Evolutionary conservation across 2,329 filamentous ascomycete genomes (phyloP), one percentile per base, ranked within the genome.

Genomic region (Gyromitra esculenta): DNA sequence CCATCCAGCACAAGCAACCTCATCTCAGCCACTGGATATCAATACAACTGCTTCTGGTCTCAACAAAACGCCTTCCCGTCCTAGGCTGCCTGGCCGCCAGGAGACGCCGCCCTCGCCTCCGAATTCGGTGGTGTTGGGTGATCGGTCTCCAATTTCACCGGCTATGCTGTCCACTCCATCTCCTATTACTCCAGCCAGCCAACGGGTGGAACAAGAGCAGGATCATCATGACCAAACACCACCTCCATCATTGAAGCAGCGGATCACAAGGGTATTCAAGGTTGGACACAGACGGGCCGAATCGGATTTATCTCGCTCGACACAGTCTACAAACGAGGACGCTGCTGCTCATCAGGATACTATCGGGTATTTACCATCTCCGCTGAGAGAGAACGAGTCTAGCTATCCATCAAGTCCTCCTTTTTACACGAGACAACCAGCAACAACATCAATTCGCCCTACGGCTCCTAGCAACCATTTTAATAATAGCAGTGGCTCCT

Each of bases 61-160:
- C 25, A 66, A 11, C 62, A 65, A 70, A 21, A 57, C 67, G 13
- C 41, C 70, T 56, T 67, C 52, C 37, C 67, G 77, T 37, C 77
- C 77, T 43, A 69, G 76, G 56, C 63, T 78, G 11, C 77, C 67
- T 35, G 76, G 77, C 15, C 75, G 77, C 48, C 75, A 79, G 62
- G 77, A 78, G 52, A 79, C 77, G 8, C 77, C 77, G 9, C 77
- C 77, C n/a, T 79, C 77, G 31, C 77, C 77, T 59, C 77, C 77
- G 13, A 79, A 71, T 52, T 79, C 77, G 21, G 72, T 79, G 31
- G 63, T 79, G 13, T n/a, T 77, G 65, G 66, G 72, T 25, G 71
- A 75, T 60, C 75, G 48, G 35, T 75, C 63, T 45, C 75, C 75
- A 21, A 35, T 74, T 15, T 74, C 56, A 7, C 71, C 57, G 21